phyloP scores from a whole-genome alignment of 1,284 basidiomycete species.

The Lignosus rhinocerotis region DNA sequence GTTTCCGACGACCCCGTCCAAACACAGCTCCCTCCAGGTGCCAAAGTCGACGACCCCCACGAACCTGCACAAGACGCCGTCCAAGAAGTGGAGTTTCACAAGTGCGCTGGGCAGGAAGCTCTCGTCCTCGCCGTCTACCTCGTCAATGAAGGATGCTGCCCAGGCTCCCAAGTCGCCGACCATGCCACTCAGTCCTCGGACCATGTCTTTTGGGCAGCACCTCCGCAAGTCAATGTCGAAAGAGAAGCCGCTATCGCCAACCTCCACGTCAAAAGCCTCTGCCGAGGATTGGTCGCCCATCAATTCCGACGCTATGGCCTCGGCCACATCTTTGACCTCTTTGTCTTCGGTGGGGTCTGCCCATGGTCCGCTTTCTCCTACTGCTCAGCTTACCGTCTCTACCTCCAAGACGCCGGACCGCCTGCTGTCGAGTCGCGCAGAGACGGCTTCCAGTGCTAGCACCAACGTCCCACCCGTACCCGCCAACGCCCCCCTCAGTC shows the following conservation, averaged over 20 bases:
- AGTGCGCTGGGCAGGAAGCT: constrained; percentile 85
- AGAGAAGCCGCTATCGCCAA: constrained; percentile 52
- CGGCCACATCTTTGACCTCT: constrained; percentile 71
- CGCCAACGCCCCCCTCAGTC: constrained; percentile 62
- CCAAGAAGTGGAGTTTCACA: constrained; percentile 97
- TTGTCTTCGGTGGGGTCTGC: constrained; percentile 70
- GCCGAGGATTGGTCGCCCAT: constrained; percentile 63
- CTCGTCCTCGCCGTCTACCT: constrained; percentile 64
- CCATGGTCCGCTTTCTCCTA: constrained; percentile 44
- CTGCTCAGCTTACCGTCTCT: constrained; percentile 31
- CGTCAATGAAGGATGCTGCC: constrained; percentile 47
- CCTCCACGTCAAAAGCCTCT: constrained; percentile 38
- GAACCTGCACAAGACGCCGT: constrained; percentile 63
- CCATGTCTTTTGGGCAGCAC: constrained; percentile 61
- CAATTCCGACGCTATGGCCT: constrained; percentile 72
- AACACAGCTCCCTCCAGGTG: constrained; percentile 31
- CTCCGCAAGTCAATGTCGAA: constrained; percentile 66
- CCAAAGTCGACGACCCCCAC: constrained; percentile 37
- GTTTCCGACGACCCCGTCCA: constrained; percentile 32
- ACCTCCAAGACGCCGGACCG: constrained; percentile 58
- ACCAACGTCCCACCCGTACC: constrained; percentile 57
- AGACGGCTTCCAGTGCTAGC: constrained; percentile 71
- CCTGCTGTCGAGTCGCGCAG: constrained; percentile 57
- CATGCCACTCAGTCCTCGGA: constrained; percentile 63
- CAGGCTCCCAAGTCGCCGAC: constrained; percentile 43